Evolutionary conservation across 768 basidiomycete species (phyloP).

Genomic region (Amanita fuliginea): DNA sequence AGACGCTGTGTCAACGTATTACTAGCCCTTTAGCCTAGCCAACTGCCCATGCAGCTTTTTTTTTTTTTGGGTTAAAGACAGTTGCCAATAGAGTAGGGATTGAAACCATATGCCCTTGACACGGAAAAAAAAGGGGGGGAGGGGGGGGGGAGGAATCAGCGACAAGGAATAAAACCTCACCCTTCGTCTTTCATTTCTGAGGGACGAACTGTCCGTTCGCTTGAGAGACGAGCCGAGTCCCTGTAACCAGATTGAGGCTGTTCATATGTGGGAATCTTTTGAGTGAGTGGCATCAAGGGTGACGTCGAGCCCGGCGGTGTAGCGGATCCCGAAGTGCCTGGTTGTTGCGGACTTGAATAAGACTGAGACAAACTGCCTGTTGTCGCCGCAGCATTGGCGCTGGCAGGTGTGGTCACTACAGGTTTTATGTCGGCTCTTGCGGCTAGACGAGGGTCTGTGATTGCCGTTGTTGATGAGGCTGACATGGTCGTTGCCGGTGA

Average conservation of each 20-base stretch:
- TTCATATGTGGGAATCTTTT: slow-evolving; percentile 73
- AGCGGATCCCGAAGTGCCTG: not conserved
- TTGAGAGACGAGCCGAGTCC: slow-evolving; percentile 26
- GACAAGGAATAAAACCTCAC: slow-evolving; percentile 50
- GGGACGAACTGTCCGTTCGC: slow-evolving; percentile 63
- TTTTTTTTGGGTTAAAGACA: not conserved
- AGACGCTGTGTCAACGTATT: slow-evolving; percentile 7
- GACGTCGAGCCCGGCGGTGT: slow-evolving; percentile 12
- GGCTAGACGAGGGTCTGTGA: slow-evolving; percentile 9
- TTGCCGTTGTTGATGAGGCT: slow-evolving; percentile 6
- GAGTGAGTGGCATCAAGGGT: slow-evolving; percentile 31
- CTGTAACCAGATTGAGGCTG: slow-evolving; percentile 50
- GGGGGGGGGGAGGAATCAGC: too few relatives aligned
- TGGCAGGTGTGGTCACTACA: slow-evolving; percentile 13
- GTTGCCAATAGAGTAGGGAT: slow-evolving; percentile 13
- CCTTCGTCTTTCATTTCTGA: slow-evolving; percentile 98
- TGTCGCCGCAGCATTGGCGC: slow-evolving; percentile 5
- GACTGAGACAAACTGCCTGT: slow-evolving; percentile 8
- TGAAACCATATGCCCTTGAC: slow-evolving; percentile 10
- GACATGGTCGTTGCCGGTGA: slow-evolving; percentile 9
- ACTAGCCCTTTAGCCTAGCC: slow-evolving; percentile 19
- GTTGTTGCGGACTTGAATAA: slow-evolving; percentile 9
- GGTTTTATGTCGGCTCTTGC: slow-evolving; percentile 4
- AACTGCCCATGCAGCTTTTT: slow-evolving; percentile 13
- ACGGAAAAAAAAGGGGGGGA: slow-evolving; percentile 7